Percentiles rank a stretch among this genome's conserved stretches.
Evolutionary conservation across 2,329 filamentous ascomycete species (phyloP).

Genomic region (Monosporascus sp.): DNA sequence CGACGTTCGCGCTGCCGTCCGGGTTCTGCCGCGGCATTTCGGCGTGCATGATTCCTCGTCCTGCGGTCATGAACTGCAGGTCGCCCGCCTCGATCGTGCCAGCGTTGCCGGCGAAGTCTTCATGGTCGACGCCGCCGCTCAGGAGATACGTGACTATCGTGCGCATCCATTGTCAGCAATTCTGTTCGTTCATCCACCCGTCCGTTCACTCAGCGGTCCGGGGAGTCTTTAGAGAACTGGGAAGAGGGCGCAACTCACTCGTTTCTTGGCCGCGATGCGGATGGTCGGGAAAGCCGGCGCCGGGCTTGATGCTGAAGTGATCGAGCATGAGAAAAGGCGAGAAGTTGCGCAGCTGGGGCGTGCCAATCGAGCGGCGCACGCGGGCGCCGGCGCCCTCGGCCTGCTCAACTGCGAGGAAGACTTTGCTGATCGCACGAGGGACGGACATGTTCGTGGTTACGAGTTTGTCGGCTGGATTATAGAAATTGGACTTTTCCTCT

Average conservation of each 20-base stretch:
- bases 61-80: slow-evolving; percentile 96
- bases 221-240: neutral
- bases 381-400: slow-evolving; percentile 82
- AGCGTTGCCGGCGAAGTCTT: slow-evolving; percentile 36
- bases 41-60: slow-evolving; percentile 84
- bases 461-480: slow-evolving; percentile 23
- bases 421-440: slow-evolving; percentile 72
- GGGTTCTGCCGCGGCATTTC: slow-evolving; percentile 84
- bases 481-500: slow-evolving; percentile 14
- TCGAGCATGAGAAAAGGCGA: slow-evolving; percentile 95
- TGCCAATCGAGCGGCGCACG: slow-evolving; percentile 84
- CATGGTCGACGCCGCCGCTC: slow-evolving; percentile 50
- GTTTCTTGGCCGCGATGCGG: slow-evolving; percentile 76
- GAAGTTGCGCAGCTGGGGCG: slow-evolving; percentile 75
- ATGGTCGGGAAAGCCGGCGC: slow-evolving; percentile 88
- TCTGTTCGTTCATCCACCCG: slow-evolving; percentile 23
- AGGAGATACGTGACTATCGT: slow-evolving; percentile 75
- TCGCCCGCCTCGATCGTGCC: slow-evolving; percentile 85
- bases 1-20: slow-evolving; percentile 73
- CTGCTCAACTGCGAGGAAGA: slow-evolving; percentile 80
- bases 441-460: slow-evolving; percentile 53
- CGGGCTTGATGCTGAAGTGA: slow-evolving; percentile 75
- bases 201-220: neutral
- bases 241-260: slow-evolving; percentile 8
- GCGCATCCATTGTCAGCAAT: slow-evolving; percentile 20